Percentiles rank a stretch among this genome's conserved stretches.
These are phyloP conservation scores for Colletotrichum lini DNA, from an alignment of 2,329 filamentous ascomycete genomes.

Conservation along the genomic window DNA sequence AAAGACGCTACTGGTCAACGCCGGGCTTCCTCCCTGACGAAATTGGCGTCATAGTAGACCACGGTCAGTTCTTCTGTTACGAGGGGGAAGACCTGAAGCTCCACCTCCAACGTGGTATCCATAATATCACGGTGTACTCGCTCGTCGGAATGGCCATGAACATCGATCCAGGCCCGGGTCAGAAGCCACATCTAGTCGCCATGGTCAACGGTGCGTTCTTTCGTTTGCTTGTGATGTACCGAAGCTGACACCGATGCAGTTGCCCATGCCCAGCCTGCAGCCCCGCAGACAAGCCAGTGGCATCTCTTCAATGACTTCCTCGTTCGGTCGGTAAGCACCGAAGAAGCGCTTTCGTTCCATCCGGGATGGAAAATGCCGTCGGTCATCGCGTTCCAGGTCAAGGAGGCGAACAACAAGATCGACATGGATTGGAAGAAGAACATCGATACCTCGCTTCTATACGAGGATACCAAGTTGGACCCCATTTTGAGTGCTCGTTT, in stretches of 20 bases:
- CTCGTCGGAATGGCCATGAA: slow-evolving; percentile 91
- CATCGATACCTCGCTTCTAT: slow-evolving; percentile 88
- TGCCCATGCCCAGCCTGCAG: slow-evolving; percentile 73
- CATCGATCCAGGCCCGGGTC: slow-evolving; percentile 86
- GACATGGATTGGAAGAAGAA: slow-evolving; percentile 89
- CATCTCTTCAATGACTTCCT: slow-evolving; percentile 98
- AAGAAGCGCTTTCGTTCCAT: slow-evolving; percentile 92
- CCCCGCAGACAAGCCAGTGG: slow-evolving; percentile 80
- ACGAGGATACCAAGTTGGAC: slow-evolving; percentile 73
- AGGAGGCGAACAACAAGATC: slow-evolving; percentile 83
- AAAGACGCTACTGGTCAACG: slow-evolving; percentile 87
- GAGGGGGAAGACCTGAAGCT: slow-evolving; percentile 90
- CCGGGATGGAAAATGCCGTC: slow-evolving; percentile 93
- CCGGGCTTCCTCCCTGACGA: slow-evolving; percentile 94
- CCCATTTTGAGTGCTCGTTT: slow-evolving; percentile 43
- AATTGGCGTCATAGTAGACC: slow-evolving; percentile 91
- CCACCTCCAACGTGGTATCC: slow-evolving; percentile 83
- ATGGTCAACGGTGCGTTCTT: slow-evolving; percentile 81
- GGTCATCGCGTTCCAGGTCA: slow-evolving; percentile 88
- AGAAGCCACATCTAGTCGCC: slow-evolving; percentile 91
- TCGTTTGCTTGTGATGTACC: background rate
- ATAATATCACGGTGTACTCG: slow-evolving; percentile 90
- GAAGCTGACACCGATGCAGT: slow-evolving; percentile 58
- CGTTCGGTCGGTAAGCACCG: slow-evolving; percentile 82
- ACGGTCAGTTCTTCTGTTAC: slow-evolving; percentile 94